These are phyloP conservation scores for Eragrostis curvula DNA, from an alignment of 176 grass and related monocot genomes.

Conservation along the genomic window DNA sequence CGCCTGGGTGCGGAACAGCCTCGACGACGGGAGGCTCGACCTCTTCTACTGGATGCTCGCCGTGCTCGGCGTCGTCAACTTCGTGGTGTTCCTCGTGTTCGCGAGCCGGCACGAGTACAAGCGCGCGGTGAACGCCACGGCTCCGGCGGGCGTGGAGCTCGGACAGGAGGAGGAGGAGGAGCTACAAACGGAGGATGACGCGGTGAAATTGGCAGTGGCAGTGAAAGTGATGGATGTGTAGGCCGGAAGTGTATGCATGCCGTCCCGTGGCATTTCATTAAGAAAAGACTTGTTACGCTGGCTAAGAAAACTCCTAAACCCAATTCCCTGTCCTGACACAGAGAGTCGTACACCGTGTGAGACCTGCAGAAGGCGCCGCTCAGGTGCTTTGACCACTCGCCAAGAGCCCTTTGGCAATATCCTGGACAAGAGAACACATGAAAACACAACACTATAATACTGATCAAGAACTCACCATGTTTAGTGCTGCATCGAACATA, in stretches of 20 bases:
- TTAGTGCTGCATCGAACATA: no score
- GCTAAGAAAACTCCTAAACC: no score
- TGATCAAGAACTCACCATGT: no score
- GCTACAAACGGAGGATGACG: background rate
- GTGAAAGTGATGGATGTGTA: constrained; percentile 27
- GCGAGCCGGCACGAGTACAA: constrained; percentile 54
- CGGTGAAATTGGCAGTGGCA: background rate
- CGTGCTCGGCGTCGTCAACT: constrained; percentile 54
- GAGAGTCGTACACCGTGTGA: no score
- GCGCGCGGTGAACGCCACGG: background rate
- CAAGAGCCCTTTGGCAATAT: no score
- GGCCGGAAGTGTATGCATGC: background rate
- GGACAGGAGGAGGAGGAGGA: background rate
- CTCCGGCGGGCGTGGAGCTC: background rate
- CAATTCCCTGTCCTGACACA: no score
- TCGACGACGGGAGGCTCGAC: constrained; percentile 55
- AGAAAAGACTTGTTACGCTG: no score
- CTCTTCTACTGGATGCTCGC: constrained; percentile 71
- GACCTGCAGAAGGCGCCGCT: no score
- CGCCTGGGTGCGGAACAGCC: constrained; percentile 46
- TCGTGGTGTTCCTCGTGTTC: constrained; percentile 51
- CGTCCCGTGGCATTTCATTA: no score
- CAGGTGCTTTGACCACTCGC: no score
- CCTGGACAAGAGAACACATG: no score
- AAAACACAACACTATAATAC: no score